Evolutionary conservation across 1,284 basidiomycete genomes (phyloP), one percentile per base, ranked within the genome.

Genomic region (Moniliophthora roreri): DNA sequence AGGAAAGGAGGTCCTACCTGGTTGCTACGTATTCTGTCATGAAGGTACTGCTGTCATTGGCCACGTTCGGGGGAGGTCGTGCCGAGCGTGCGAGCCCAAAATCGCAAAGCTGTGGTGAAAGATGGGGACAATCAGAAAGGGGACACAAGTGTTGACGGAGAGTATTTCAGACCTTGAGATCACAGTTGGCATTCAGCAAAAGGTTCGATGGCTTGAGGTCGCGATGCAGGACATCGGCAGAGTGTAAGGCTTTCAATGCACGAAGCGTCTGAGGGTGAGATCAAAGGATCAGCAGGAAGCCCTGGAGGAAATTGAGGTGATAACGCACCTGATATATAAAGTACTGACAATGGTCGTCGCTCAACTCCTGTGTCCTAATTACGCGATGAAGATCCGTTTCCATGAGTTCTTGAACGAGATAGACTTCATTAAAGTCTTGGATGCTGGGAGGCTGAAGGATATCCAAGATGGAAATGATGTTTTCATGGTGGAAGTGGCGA

Each of bases 11-110:
- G 15, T 57, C 73, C 46, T 55, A 87, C 82, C 87, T 79, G 21
- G 94, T 94, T 5, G 93, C 92, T 34, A 95, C 93, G 62, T 94
- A 95, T 81, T 96, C 94, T 0, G 93, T 96, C 89, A 96, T 93
- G 71, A 95, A 94, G 0, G 91, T 93, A 61, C 85, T 88, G 52
- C 85, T 89, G 59, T 92, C 91, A 57, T 91, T 84, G 11, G 84
- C 89, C 3, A 87, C 82, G 62, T 91, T 86, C 2, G 91, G 91
- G 6, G 88, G 89, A 0, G 89, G 89, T 40, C 84, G 80, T 7
- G 90, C 87, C 2, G 88, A 91, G 47, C 93, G 84, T 0, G 95
- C 94, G 16, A 96, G 83, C 15, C 94, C 95, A 70, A 97, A 96
- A 67, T 97, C 93, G 68, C 94, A 96, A 21, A 96, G 79, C 89